Evolutionary conservation across 2,329 filamentous ascomycete genomes (phyloP).

Genomic region (Diaporthe amygdali): DNA sequence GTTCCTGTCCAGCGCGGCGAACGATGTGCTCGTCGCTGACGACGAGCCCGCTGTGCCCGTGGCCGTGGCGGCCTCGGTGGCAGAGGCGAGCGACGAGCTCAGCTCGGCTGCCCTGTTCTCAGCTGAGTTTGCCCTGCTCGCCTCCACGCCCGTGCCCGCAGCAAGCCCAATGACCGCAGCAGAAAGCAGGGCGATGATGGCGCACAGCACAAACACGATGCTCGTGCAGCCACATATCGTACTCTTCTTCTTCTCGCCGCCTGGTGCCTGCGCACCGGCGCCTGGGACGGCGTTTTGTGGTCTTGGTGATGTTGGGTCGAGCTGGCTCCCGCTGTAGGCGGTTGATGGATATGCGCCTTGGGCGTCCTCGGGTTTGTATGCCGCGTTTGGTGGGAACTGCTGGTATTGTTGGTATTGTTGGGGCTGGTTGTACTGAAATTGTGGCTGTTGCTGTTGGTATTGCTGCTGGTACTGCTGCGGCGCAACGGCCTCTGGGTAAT

Average conservation of each 20-base stretch:
- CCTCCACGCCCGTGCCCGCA: constrained; percentile 48
- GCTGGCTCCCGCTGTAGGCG: constrained; percentile 20
- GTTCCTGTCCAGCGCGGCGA: constrained; percentile 42
- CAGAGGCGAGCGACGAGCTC: constrained; percentile 30
- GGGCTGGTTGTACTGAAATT: neutral
- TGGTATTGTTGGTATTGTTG: constrained; percentile 14
- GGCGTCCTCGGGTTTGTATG: constrained; percentile 15
- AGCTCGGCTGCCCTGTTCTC: constrained; percentile 37
- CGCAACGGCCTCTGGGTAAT: constrained; percentile 21
- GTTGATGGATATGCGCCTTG: neutral
- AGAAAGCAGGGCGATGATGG: constrained; percentile 44
- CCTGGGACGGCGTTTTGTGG: neutral
- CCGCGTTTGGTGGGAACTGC: neutral
- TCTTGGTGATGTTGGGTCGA: constrained; percentile 15
- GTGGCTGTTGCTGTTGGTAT: neutral
- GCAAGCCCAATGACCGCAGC: constrained; percentile 50
- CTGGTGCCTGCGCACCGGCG: neutral
- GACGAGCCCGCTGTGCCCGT: constrained; percentile 26
- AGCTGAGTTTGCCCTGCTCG: constrained; percentile 44
- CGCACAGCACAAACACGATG: constrained; percentile 46
- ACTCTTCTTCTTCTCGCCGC: constrained; percentile 5
- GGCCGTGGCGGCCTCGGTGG: constrained; percentile 28
- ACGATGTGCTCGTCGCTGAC: constrained; percentile 33
- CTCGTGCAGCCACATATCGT: constrained; percentile 42
- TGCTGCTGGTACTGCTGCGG: neutral